Conservation (phyloP, 1,284 basidiomycete species). For the Austropuccinia psidii region DNA sequence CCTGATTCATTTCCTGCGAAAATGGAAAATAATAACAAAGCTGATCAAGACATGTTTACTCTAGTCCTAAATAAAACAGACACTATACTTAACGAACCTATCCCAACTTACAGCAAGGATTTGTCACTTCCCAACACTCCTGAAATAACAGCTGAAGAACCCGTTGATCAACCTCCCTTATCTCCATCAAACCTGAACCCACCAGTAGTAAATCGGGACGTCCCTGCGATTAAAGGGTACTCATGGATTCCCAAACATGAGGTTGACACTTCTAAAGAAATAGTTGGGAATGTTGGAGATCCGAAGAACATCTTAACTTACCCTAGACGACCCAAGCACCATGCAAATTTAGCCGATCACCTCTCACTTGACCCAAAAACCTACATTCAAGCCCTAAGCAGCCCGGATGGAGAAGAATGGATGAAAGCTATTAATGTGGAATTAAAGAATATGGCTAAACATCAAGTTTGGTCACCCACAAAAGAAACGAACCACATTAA, state of each 20-base stretch:
- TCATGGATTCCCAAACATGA: not conserved
- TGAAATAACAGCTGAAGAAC: too few species aligned
- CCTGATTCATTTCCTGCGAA: not conserved
- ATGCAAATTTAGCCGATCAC: not conserved
- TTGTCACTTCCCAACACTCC: too few species aligned
- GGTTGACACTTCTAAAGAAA: not conserved
- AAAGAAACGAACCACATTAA: not conserved
- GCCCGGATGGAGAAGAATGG: not conserved
- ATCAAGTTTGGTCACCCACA: not conserved
- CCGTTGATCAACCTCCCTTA: too few species aligned
- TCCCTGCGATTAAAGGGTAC: too few species aligned
- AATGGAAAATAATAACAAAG: too few species aligned
- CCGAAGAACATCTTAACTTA: not conserved
- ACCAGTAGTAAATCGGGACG: too few species aligned
- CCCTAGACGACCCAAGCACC: not conserved
- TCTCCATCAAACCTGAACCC: too few species aligned
- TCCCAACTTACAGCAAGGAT: too few species aligned
- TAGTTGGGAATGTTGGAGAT: not conserved
- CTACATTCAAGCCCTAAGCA: not conserved
- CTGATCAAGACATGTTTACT: too few species aligned
- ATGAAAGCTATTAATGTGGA: not conserved
- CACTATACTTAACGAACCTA: too few species aligned
- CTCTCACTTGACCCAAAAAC: not conserved
- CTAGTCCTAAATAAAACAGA: too few species aligned
- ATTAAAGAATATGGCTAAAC: not conserved